A percentile compares a stretch with the other conserved stretches of the same genome.
Conservation (phyloP, 176 grass and related monocot genomes). For the Areca catechu region DNA sequence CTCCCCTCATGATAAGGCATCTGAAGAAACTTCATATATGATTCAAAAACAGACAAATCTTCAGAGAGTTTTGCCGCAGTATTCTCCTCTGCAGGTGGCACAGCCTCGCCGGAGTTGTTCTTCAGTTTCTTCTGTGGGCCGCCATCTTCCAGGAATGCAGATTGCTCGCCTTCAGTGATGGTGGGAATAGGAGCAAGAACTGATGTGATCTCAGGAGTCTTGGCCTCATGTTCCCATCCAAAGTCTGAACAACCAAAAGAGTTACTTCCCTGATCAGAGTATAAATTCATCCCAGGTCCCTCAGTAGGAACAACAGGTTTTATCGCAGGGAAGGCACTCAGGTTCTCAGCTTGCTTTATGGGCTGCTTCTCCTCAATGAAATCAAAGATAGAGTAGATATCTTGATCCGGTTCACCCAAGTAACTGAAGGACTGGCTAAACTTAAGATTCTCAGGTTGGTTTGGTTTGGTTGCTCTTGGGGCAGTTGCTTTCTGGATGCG, state of each 20-base stretch:
- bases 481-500: constrained; percentile 9
- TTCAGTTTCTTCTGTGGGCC: constrained; percentile 35
- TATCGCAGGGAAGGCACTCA: constrained; percentile 11
- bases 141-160: constrained; percentile 22
- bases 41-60: constrained; percentile 26
- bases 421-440: constrained; percentile 20
- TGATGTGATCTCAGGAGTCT: constrained; percentile 39
- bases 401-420: constrained; percentile 24
- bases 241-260: constrained; percentile 38
- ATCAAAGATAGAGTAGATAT: constrained; percentile 45
- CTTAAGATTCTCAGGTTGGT: constrained; percentile 13
- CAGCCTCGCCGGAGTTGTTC: constrained; percentile 33
- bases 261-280: constrained; percentile 45
- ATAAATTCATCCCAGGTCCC: constrained; percentile 24
- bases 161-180: constrained; percentile 14
- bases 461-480: constrained; percentile 16
- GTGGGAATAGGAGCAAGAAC: constrained; percentile 17
- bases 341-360: constrained; percentile 18
- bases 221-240: constrained; percentile 39
- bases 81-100: constrained; percentile 27
- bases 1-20: constrained; percentile 34
- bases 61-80: constrained; percentile 16
- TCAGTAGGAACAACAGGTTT: constrained; percentile 14
- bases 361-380: constrained; percentile 32
- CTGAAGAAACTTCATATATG: constrained; percentile 40